Evolutionary conservation across 2,329 filamentous ascomycete genomes (phyloP), one percentile per base, ranked within the genome.

Genomic region (Aspergillus hiratsukae): DNA sequence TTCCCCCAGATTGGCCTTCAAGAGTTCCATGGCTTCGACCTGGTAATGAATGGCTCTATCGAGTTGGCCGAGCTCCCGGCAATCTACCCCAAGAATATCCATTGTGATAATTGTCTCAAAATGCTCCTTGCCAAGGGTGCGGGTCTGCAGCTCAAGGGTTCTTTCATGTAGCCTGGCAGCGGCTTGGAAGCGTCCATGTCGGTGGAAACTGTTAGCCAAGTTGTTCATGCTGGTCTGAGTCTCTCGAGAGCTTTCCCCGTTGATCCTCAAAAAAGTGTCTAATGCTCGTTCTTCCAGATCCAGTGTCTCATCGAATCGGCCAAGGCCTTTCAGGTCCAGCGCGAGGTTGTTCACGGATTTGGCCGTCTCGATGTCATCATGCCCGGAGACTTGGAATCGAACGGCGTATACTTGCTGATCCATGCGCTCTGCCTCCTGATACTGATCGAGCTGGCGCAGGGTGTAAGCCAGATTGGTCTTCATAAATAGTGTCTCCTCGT

Each of bases 41-140:
- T 53, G 51, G 10, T 46, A 11, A 9, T 48, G 14, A 3, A 48
- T 14, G 2, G 51, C 51, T 19, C n/a, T 35, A 9, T 46, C 41
- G 7, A 31, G 17, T 8, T 53, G 51, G 5, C 41, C 41, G 9
- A 48, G 51, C 10, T 27, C 31, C 3, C 40, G 40, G 27, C 11
- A 35, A 46, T 53, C 51, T 5, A 48, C 35, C n/a, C 21, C 51
- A 3, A 53, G 51, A 41, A 53, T 6, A 29, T 53, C 51, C 41
- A 46, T 45, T 3, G 51, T 46, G 11, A 28, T 43, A 9, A 53
- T 48, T 7, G 51, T 53, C 11, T 28, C 10, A 3, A 28, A 11
- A 29, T 53, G 19, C 9, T 53, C 40, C 11, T n/a, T 9, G 17
- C 51, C 40, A 10, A 53, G 23, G 5, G 37, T 27, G 3, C 28